Evolutionary conservation across 192 early-diverging fungal species (phyloP).

Genomic region (Linnemannia schmuckeri): DNA sequence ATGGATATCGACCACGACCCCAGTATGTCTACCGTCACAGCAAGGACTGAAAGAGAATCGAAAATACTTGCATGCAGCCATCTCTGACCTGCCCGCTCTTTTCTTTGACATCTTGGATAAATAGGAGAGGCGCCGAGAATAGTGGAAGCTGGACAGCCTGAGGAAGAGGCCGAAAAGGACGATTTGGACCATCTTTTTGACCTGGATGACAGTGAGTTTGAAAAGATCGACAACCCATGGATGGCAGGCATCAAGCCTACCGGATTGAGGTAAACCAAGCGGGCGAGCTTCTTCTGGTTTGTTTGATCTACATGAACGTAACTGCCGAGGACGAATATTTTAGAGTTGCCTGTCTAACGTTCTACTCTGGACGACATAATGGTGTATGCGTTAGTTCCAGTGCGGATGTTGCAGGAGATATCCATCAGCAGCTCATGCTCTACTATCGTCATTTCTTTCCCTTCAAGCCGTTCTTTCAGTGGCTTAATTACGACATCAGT

Average conservation of each 20-base stretch:
- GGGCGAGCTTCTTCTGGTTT: neutral
- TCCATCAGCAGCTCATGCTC: slow-evolving; percentile 59
- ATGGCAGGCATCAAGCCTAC: neutral
- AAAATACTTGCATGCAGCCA: neutral
- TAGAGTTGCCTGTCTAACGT: neutral
- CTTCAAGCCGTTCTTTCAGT: slow-evolving; percentile 80
- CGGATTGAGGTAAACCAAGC: neutral
- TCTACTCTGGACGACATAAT: neutral
- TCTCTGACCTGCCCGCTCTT: neutral
- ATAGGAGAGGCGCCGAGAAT: neutral
- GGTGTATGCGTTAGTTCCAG: neutral
- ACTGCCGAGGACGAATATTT: neutral
- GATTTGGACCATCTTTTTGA: slow-evolving; percentile 41
- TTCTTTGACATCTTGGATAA: neutral
- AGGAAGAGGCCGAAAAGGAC: slow-evolving; percentile 1
- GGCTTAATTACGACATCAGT: slow-evolving; percentile 88
- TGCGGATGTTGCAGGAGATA: slow-evolving; percentile 24
- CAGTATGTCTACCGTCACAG: neutral
- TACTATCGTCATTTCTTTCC: slow-evolving; percentile 94
- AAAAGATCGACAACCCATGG: slow-evolving; percentile 19
- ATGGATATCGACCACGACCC: slow-evolving; percentile 37
- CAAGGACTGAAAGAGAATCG: neutral
- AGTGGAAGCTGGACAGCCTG: slow-evolving; percentile 37
- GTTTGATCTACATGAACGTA: neutral
- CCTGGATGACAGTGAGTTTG: slow-evolving; percentile 22